Evolutionary conservation across 108 stramenopile genomes (phyloP), one percentile per base, ranked within the genome.

Genomic region (Cyclotella choctawhatcheeana): DNA sequence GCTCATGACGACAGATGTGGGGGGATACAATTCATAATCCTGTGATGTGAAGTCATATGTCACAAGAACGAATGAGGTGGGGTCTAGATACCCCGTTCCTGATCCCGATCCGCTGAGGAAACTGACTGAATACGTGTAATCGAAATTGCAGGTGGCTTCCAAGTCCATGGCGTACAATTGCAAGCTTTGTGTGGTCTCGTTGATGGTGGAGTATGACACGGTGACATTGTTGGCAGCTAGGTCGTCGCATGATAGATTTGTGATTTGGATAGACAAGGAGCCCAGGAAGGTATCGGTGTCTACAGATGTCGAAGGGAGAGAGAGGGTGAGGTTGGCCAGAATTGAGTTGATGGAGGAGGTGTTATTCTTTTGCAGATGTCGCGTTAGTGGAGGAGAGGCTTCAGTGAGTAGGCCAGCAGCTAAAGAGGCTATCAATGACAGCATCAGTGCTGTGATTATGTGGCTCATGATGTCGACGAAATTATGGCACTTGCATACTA

Each of bases 11-110:
- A 79, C 76, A 27, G 35, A 62, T 3, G 27, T 70, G 5, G 84
- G 85, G 24, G 84, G 84, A 50, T 64, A 25, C 37, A 17, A 20
- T 31, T 45, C 44, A 67, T 69, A 85, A 47, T 83, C 66, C 26
- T 48, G 6, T 10, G 77, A 82, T 33, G 43, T 55, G 48, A 88
- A 86, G 25, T 54, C 62, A 35, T 84, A 53, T 0, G 40, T 61
- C 7, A 77, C 69, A 30, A 59, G 56, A 5, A 75, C 63, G 31
- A 29, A 47, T 24, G 65, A 79, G 26, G 35, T 16, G 17, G 47
- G 5, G n/a, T 61, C 45, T 13, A 58, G 51, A 7, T 3, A 12
- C 13, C 63, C 74, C n/a, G 18, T 10, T 2, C 74, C 74, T 0
- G 58, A 30, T n/a, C 74, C 74, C 1, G 31, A 22, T 5, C 74